A percentile compares a stretch with the other conserved stretches of the same genome.
phyloP scores from a whole-genome alignment of 495 filamentous ascomycete species.

The Evernia prunastri region DNA sequence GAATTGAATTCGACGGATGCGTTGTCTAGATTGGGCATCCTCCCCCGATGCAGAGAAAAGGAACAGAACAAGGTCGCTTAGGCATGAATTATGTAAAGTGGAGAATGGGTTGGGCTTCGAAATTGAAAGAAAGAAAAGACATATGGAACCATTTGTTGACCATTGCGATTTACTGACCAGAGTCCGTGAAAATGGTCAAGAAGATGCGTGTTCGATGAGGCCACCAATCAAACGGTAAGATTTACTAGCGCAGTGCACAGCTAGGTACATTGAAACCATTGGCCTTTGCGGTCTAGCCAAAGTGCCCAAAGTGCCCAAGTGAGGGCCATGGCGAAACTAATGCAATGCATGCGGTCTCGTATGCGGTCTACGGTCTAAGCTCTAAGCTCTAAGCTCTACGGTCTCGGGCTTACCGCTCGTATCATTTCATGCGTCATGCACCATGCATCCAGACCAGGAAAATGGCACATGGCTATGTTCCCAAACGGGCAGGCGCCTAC shows the following conservation, averaged over 20 bases:
- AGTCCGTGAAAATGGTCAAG: no score
- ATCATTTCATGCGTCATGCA: conserved; percentile 1
- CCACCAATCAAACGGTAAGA: background rate
- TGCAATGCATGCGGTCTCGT: conserved; percentile 3
- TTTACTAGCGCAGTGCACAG: background rate
- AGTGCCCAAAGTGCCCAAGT: no score
- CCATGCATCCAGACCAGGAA: background rate
- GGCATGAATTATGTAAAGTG: no score
- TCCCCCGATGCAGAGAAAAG: background rate
- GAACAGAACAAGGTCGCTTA: background rate
- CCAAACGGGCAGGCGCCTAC: background rate
- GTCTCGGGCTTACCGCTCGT: conserved; percentile 2
- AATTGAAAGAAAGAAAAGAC: background rate
- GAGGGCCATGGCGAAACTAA: background rate
- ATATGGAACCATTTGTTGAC: no score
- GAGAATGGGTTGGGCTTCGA: no score
- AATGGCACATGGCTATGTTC: background rate
- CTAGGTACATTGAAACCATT: background rate
- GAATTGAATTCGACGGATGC: background rate
- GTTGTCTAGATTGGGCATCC: background rate
- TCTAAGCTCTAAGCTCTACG: no score
- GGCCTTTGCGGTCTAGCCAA: background rate
- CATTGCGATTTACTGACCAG: no score
- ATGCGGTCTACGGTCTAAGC: no score
- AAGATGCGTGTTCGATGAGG: background rate